Evolutionary conservation across 2,329 filamentous ascomycete genomes (phyloP).

Genomic region (Teratosphaeria zuluensis): DNA sequence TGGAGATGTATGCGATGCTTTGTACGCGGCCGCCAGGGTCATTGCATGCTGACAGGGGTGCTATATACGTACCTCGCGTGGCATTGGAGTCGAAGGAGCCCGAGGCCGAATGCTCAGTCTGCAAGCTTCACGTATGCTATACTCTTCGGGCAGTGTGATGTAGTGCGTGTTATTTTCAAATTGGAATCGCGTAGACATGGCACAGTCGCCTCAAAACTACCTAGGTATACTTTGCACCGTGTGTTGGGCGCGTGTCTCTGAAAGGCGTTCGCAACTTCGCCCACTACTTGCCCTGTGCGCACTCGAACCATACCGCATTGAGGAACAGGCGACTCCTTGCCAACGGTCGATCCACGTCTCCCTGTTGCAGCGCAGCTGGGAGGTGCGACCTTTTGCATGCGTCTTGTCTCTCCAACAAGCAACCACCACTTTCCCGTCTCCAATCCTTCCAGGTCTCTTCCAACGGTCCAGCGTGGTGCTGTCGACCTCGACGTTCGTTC

Average conservation of each 20-base stretch:
- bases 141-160: neutral
- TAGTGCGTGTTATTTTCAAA: neutral
- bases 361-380: neutral
- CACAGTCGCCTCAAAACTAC: neutral
- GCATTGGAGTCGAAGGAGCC: neutral
- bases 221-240: neutral
- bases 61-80: neutral
- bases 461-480: neutral
- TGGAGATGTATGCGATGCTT: neutral
- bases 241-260: neutral
- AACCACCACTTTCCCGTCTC: neutral
- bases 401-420: too few relatives aligned
- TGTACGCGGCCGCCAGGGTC: neutral
- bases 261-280: neutral
- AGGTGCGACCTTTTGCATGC: neutral
- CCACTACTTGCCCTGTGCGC: neutral
- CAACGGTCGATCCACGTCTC: neutral
- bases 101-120: neutral
- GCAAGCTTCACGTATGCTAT: too few relatives aligned
- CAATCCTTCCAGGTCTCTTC: neutral
- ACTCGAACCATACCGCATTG: neutral
- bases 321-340: neutral
- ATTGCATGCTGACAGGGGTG: neutral
- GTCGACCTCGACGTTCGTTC: neutral
- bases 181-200: neutral